Base-by-base conservation (phyloP, 73 alveolate genomes). In the Blepharisma stoltei region DNA sequence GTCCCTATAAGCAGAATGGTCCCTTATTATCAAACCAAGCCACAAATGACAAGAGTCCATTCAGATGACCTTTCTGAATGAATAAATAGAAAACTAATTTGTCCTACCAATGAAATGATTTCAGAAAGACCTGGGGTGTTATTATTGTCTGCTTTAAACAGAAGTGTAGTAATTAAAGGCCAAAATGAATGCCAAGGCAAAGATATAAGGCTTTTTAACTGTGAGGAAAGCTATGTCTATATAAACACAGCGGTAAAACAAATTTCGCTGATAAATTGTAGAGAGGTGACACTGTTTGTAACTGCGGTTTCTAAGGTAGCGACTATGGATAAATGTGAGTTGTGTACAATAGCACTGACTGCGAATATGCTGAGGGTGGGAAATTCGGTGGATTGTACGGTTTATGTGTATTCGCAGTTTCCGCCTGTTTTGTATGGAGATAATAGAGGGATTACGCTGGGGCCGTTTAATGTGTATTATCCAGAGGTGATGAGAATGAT, bases 391-490 rank as follows among this genome's bases (percentile, higher is more conserved):
- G 99, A 94, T 85, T 87, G 95, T 70, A 88, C 88, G 54, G 81
- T 89, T 14, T 83, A 87, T 80, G 54, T 84, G 49, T 94, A 84
- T 82, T 89, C 92, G 5, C 86, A 78, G 23, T 71, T 71, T 79
- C 91, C 86, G 23, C 99, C 98, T 6, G 86, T 92, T 32, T 70
- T 94, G 53, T 92, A 81, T 71, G 99, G 99, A 6, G 99, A 94
- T 77, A 90, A 90, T 78, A 78, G 97, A 77, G 90, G 93, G 37
- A 84, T 94, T 25, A 85, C 60, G 49, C 66, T 94, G 86, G 99
- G 95, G 2, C 99, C 99, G 8, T 96, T 89, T 80, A 94, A 94
- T 82, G 94, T 90, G 20, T 77, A 89, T 18, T 90, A 90, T 84
- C 50, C 83, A 44, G 93, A 89, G 45, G 55, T 94, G 68, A 67